These are phyloP conservation scores for Beauveria sp. DNA, from an alignment of 2,329 filamentous ascomycete species.

Conservation along the genomic window DNA sequence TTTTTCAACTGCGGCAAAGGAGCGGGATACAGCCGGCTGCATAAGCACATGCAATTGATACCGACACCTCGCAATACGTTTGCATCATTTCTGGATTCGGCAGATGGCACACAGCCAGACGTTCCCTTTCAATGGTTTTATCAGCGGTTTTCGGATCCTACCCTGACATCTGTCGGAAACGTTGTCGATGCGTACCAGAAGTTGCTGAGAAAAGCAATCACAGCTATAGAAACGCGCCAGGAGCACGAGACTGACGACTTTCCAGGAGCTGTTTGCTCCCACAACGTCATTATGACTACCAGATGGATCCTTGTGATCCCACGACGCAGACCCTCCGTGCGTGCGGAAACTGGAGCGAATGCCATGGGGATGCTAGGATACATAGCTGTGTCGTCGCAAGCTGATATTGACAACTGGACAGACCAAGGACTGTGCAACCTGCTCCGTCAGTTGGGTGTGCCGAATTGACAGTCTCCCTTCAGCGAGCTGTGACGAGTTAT, in stretches of 20 bases:
- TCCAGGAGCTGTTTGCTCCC: constrained; percentile 22
- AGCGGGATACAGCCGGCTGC: constrained; percentile 37
- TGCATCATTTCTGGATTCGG: constrained; percentile 18
- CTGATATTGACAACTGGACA: constrained; percentile 9
- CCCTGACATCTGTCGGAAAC: background rate
- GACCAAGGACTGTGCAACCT: background rate
- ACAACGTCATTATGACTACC: constrained; percentile 37
- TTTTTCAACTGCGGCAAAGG: constrained; percentile 40
- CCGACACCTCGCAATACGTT: constrained; percentile 23
- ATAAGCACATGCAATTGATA: constrained; percentile 42
- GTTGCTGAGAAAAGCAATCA: constrained; percentile 15
- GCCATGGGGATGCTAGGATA: constrained; percentile 38
- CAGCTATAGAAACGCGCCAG: background rate
- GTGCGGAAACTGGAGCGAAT: constrained; percentile 32
- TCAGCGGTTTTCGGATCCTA: constrained; percentile 11
- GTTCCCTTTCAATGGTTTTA: constrained; percentile 30
- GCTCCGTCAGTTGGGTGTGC: constrained; percentile 6
- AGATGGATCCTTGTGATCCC: constrained; percentile 41
- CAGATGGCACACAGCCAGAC: constrained; percentile 9
- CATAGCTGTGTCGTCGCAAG: constrained; percentile 7
- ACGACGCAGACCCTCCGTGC: constrained; percentile 25
- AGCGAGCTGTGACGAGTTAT: background rate
- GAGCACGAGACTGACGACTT: constrained; percentile 4
- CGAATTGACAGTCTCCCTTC: background rate
- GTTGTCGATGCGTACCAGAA: constrained; percentile 19